Evolutionary conservation across 1,284 basidiomycete genomes (phyloP).

Genomic region (Apiotrichum mycotoxinovorans): DNA sequence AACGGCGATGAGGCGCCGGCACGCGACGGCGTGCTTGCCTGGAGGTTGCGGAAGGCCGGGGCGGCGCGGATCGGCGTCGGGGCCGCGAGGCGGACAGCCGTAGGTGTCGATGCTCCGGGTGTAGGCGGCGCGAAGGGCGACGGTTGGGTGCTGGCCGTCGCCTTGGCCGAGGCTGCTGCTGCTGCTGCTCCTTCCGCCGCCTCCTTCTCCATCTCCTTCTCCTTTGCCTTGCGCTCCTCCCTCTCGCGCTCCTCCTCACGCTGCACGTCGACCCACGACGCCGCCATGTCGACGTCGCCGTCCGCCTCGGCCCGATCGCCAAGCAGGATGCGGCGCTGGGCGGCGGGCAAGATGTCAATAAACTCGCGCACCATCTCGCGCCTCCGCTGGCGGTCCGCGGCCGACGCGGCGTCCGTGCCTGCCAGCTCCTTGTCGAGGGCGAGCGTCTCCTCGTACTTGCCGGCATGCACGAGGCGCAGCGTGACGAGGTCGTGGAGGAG

Average conservation of each 20-base stretch:
- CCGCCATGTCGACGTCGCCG: slow-evolving; percentile 26
- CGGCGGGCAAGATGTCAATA: slow-evolving; percentile 58
- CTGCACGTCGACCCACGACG: slow-evolving; percentile 14
- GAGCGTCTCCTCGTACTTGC: slow-evolving; percentile 67
- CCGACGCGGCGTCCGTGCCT: slow-evolving; percentile 45
- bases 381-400: slow-evolving; percentile 52
- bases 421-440: slow-evolving; percentile 62
- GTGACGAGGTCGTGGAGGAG: slow-evolving; percentile 75
- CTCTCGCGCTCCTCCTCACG: background rate
- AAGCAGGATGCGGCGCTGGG: slow-evolving; percentile 50
- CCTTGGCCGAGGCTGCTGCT: background rate
- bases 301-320: slow-evolving; percentile 12
- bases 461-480: slow-evolving; percentile 69
- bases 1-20: slow-evolving; percentile 31
- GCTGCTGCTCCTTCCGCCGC: background rate
- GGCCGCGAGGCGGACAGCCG: slow-evolving; percentile 4
- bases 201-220: background rate
- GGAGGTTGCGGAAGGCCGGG: slow-evolving; percentile 11
- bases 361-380: slow-evolving; percentile 66
- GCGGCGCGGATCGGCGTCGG: slow-evolving; percentile 20
- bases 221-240: background rate
- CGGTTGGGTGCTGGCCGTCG: background rate
- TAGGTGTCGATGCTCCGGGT: slow-evolving; percentile 2
- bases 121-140: background rate
- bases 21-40: slow-evolving; percentile 12